Base-by-base conservation (phyloP, 495 filamentous ascomycete species). In the Aspergillus campestris region DNA sequence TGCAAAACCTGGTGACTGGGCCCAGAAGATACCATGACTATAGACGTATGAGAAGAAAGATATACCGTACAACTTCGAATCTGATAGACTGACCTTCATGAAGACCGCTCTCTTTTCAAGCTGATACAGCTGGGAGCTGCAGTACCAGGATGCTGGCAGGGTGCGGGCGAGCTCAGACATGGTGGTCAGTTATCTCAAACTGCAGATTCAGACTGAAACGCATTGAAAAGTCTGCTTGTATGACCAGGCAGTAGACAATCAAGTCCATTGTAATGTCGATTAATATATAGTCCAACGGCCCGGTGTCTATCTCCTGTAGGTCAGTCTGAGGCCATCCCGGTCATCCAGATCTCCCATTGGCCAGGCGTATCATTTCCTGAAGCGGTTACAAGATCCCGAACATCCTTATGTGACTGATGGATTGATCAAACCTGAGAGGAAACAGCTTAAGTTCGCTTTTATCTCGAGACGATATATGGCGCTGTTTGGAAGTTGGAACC, bases 11-110 rank as follows among this genome's bases (percentile, higher is more conserved):
- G 12, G 75, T 79, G 12, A 80, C 63, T 0, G 78, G 77, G n/a
- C 77, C 78, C n/a, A 81, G 67, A 29, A 80, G 62, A 58, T 81
- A 78, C 78, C 78, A 81, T 28, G 77, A 70, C 75, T 80, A 44
- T 34, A n/a, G n/a, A n/a, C n/a, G n/a, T n/a, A n/a, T n/a, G n/a
- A n/a, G n/a, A n/a, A n/a, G n/a, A n/a, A n/a, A n/a, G n/a, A n/a
- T n/a, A n/a, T n/a, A n/a, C n/a, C n/a, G n/a, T n/a, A n/a, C n/a
- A n/a, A n/a, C n/a, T n/a, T n/a, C n/a, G n/a, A 33, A 28, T 9
- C 34, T 8, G 0, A 30, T 10, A 24, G 32, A 24, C 48, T 43
- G 53, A 65, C 73, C 53, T 77, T 79, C 13, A 72, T 32, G 55
- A 81, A 80, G 9, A 81, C 72, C 8, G 75, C 74, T 33, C 70